Evolutionary conservation across 2,329 filamentous ascomycete species (phyloP).

Genomic region (Sarocladiaceae sp.): DNA sequence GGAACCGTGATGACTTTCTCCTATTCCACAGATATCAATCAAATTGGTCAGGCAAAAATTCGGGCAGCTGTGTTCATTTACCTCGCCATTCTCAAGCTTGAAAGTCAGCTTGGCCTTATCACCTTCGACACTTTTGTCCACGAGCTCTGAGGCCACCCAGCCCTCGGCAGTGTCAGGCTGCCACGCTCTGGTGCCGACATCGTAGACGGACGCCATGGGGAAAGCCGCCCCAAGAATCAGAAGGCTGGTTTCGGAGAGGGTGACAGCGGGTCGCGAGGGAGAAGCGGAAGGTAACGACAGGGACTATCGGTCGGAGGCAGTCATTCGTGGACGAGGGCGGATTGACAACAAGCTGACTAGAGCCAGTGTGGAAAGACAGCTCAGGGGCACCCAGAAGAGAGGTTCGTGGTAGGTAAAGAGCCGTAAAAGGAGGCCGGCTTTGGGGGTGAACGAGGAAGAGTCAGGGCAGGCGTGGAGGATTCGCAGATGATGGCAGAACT

Average conservation of each 20-base stretch:
- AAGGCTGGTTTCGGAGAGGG: not conserved
- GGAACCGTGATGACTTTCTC: conserved; percentile 75
- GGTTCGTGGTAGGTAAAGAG: conserved; percentile 3
- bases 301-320: conserved; percentile 13
- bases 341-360: not conserved
- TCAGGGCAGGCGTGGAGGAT: not conserved
- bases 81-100: conserved; percentile 87
- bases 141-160: conserved; percentile 94
- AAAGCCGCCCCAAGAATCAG: conserved; percentile 9
- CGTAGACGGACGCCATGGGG: conserved; percentile 85
- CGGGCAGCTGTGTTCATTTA: conserved; percentile 30
- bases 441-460: not conserved
- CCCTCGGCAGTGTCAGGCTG: conserved; percentile 93
- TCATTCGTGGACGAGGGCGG: conserved; percentile 10
- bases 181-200: conserved; percentile 96
- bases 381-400: conserved; percentile 2
- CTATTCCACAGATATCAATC: conserved; percentile 38
- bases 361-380: not conserved
- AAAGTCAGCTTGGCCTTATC: conserved; percentile 86
- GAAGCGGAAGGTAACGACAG: not conserved
- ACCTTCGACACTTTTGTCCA: conserved; percentile 76
- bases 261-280: not conserved
- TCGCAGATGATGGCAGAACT: conserved; percentile 10
- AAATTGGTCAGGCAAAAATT: too few relatives aligned
- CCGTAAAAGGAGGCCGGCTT: not conserved